Conservation (phyloP, 176 grass and related monocot species). For the Zoysia japonica region DNA sequence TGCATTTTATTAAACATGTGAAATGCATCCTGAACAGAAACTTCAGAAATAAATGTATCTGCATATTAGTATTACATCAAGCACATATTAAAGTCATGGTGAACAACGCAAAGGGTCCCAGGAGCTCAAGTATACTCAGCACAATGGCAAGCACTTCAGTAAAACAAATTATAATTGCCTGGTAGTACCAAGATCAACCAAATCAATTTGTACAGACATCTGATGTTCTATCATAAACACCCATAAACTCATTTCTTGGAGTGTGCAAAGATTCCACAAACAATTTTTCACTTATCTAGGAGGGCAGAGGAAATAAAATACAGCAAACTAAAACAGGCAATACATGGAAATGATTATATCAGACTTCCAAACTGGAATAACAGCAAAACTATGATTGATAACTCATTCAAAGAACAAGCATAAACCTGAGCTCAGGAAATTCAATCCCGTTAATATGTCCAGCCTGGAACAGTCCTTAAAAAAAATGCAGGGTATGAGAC, state of each 20-base stretch:
- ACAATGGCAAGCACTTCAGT: background rate
- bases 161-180: background rate
- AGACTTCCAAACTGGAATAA: conserved; percentile 21
- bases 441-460: conserved; percentile 24
- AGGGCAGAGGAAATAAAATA: conserved; percentile 6
- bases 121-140: background rate
- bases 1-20: too few species aligned
- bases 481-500: conserved; percentile 34
- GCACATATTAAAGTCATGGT: background rate
- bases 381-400: conserved; percentile 40
- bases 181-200: background rate
- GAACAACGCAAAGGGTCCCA: background rate
- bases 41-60: background rate
- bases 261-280: conserved; percentile 22
- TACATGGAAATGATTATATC: conserved; percentile 41
- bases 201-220: conserved; percentile 18
- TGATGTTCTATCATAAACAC: conserved; percentile 16
- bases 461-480: conserved; percentile 33
- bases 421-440: conserved; percentile 38
- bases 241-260: conserved; percentile 18
- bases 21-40: too few species aligned
- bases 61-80: background rate
- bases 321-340: conserved; percentile 21
- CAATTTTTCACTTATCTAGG: background rate
- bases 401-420: conserved; percentile 32